These are phyloP conservation scores for Solanum ahanhuiri DNA, from an alignment of 257 asterid genomes.

Conservation along the genomic window DNA sequence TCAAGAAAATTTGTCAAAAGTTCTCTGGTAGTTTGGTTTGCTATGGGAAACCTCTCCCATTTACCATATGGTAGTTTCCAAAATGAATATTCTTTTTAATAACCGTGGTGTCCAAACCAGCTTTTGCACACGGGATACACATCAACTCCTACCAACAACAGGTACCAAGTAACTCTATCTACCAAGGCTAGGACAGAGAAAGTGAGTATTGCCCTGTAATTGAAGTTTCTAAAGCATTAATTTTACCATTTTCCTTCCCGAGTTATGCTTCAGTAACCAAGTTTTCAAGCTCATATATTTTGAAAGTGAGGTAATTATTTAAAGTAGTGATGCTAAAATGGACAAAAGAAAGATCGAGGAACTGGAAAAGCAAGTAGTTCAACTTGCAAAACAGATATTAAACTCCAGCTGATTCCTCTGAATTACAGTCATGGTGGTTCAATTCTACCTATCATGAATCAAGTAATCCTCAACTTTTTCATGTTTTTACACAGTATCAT, in stretches of 20 bases:
- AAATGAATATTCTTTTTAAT: too few relatives aligned
- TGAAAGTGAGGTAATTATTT: slow-evolving; percentile 26
- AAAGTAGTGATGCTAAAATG: slow-evolving; percentile 22
- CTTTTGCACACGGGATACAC: too few relatives aligned
- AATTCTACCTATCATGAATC: not conserved
- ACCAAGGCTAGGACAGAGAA: too few relatives aligned
- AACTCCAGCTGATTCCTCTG: not conserved
- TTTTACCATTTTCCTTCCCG: not conserved
- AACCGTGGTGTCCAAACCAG: too few relatives aligned
- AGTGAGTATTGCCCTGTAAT: too few relatives aligned
- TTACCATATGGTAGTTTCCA: too few relatives aligned
- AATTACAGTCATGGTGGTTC: not conserved
- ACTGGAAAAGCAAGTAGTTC: slow-evolving; percentile 34
- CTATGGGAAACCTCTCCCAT: too few relatives aligned
- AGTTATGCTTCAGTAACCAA: not conserved
- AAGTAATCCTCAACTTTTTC: not conserved
- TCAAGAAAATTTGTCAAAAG: too few relatives aligned
- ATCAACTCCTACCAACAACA: too few relatives aligned
- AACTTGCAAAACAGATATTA: not conserved
- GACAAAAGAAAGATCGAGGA: slow-evolving; percentile 27
- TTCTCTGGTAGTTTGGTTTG: too few relatives aligned
- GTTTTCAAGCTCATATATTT: not conserved
- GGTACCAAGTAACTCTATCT: too few relatives aligned
- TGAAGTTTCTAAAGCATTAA: not conserved
- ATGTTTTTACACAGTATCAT: not conserved